phyloP scores from a whole-genome alignment of 129 eudicot genomes.

The Arctium minus region DNA sequence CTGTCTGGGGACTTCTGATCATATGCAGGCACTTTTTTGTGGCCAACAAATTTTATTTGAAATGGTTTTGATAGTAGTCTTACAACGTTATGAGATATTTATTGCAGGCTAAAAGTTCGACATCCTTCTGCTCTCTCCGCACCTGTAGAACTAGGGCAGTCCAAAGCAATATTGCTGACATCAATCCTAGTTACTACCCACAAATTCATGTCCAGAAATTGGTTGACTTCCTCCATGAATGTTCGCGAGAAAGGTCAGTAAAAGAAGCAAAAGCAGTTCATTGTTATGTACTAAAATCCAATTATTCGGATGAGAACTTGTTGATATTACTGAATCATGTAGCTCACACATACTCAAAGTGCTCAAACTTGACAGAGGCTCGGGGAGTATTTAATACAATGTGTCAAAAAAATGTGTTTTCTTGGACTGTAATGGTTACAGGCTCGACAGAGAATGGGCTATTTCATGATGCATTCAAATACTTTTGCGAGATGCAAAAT shows the following conservation, averaged over 20 bases:
- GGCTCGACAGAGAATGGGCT: slow-evolving; percentile 21
- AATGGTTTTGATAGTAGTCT: not conserved
- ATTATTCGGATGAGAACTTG: slow-evolving; percentile 15
- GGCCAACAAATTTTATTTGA: not conserved
- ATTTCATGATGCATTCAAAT: slow-evolving; percentile 29
- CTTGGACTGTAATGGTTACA: slow-evolving; percentile 46
- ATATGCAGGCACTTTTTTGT: not conserved
- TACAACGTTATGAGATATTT: not conserved
- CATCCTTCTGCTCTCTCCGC: not conserved
- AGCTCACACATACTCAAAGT: slow-evolving; percentile 40
- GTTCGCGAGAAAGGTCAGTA: slow-evolving; percentile 30
- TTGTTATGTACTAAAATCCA: slow-evolving; percentile 32
- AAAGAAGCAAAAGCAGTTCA: slow-evolving; percentile 39
- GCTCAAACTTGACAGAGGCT: slow-evolving; percentile 31
- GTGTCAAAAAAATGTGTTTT: slow-evolving; percentile 31
- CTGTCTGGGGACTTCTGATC: not conserved
- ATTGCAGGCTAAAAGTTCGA: slow-evolving; percentile 12
- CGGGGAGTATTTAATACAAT: slow-evolving; percentile 26
- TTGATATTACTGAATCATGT: slow-evolving; percentile 43
- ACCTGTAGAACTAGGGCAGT: not conserved
- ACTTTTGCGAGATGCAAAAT: slow-evolving; percentile 31
- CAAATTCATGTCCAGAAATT: slow-evolving; percentile 30
- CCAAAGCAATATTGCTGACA: not conserved
- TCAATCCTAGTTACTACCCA: not conserved
- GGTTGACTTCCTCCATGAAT: slow-evolving; percentile 35